Percentiles rank a stretch among this genome's conserved stretches.
Evolutionary conservation across 2,329 filamentous ascomycete genomes (phyloP).

Genomic region (Acarospora socialis): DNA sequence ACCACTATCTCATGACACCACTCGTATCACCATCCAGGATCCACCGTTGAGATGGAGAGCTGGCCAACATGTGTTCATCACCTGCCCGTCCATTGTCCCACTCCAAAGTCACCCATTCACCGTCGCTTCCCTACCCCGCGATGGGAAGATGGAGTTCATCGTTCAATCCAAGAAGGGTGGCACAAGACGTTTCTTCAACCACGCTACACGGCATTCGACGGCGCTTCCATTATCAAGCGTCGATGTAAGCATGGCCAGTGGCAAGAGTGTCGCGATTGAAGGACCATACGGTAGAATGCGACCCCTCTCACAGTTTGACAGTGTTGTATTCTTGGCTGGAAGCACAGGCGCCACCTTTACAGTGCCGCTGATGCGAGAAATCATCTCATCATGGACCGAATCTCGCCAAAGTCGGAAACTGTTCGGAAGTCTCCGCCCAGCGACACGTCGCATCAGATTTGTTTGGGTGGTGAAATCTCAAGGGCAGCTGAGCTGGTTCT

Average conservation of each 20-base stretch:
- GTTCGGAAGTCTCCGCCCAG: constrained; percentile 19
- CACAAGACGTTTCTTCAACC: constrained; percentile 36
- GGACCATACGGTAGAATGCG: constrained; percentile 40
- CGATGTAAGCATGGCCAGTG: constrained; percentile 10
- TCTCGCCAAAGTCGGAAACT: constrained; percentile 8
- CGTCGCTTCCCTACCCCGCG: constrained; percentile 41
- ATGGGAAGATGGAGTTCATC: constrained; percentile 42
- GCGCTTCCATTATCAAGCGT: too few relatives aligned
- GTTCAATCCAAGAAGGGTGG: constrained; percentile 40
- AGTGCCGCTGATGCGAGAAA: constrained; percentile 40
- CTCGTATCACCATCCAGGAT: constrained; percentile 40
- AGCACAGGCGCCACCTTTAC: constrained; percentile 47
- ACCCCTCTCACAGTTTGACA: constrained; percentile 45
- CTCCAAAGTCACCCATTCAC: constrained; percentile 53
- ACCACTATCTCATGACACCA: constrained; percentile 40
- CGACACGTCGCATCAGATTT: constrained; percentile 38
- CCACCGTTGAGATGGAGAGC: constrained; percentile 44
- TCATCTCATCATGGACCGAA: constrained; percentile 33
- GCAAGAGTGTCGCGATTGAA: constrained; percentile 34
- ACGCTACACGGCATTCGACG: constrained; percentile 30
- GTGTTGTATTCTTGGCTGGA: constrained; percentile 43
- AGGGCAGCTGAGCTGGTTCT: constrained; percentile 39
- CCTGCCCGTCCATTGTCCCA: constrained; percentile 41
- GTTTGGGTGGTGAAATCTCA: constrained; percentile 46
- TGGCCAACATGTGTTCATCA: constrained; percentile 50